Percentiles rank a stretch among this genome's conserved stretches.
These are phyloP conservation scores for Plectranthus barbatus DNA, from an alignment of 257 asterid genomes.

Conservation along the genomic window DNA sequence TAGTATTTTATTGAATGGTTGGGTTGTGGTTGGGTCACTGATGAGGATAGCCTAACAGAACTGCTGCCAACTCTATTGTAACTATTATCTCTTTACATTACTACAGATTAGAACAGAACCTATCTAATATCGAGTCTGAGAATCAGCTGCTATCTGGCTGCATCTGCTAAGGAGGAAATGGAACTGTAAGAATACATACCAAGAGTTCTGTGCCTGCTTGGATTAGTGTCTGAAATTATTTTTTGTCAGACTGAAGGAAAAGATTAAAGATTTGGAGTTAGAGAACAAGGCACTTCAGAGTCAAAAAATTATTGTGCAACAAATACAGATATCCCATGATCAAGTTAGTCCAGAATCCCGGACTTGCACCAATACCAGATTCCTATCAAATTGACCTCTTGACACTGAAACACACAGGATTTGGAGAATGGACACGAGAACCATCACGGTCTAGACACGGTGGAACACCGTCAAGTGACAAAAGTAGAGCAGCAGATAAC, in stretches of 20 bases:
- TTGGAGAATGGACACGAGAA: constrained; percentile 35
- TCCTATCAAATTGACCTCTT: constrained; percentile 6
- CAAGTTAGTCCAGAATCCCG: constrained; percentile 15
- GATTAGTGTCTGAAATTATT: constrained; percentile 8
- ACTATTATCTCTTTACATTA: constrained; percentile 17
- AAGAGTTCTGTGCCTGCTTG: neutral
- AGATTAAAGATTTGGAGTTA: constrained; percentile 61
- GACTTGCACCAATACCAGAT: constrained; percentile 6
- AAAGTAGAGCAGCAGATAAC: constrained; percentile 31
- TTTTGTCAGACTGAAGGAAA: constrained; percentile 49
- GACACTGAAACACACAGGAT: constrained; percentile 28
- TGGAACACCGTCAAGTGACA: constrained; percentile 31
- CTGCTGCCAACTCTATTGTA: constrained; percentile 10
- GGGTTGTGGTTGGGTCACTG: no score
- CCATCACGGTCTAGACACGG: constrained; percentile 29
- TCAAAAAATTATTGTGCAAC: constrained; percentile 45
- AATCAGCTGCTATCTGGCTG: constrained; percentile 77
- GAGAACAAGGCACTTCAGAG: constrained; percentile 57
- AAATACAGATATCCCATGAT: constrained; percentile 32
- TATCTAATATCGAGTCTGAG: constrained; percentile 84
- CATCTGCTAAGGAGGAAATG: constrained; percentile 70
- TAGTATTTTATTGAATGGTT: no score
- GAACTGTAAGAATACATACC: constrained; percentile 48
- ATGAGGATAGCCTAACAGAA: no score
- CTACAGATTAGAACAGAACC: constrained; percentile 61